These are phyloP conservation scores for Mitragyna speciosa DNA, from an alignment of 257 asterid species.

Conservation along the genomic window DNA sequence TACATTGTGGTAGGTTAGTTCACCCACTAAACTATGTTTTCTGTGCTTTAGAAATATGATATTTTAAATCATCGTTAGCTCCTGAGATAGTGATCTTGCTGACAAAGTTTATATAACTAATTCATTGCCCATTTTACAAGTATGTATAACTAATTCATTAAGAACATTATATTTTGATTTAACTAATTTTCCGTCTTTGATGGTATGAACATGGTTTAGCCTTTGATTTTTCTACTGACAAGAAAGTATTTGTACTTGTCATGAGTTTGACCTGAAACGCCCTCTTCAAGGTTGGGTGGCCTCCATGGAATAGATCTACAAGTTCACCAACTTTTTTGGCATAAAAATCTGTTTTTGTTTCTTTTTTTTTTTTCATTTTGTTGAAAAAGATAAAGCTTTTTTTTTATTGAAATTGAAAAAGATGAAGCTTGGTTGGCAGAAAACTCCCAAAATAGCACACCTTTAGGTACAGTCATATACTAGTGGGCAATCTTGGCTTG, in stretches of 20 bases:
- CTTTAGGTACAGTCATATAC: no score
- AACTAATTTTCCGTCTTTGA: background rate
- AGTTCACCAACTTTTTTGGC: background rate
- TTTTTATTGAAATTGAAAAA: no score
- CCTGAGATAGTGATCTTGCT: background rate
- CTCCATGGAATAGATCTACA: background rate
- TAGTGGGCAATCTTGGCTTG: background rate
- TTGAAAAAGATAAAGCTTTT: no score
- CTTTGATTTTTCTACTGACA: background rate
- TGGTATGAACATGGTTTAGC: background rate
- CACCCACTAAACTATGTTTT: slow-evolving; percentile 41
- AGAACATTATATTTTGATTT: background rate
- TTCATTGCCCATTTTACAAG: slow-evolving; percentile 1
- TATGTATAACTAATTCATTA: background rate
- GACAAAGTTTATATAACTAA: slow-evolving; percentile 12
- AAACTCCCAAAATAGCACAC: background rate
- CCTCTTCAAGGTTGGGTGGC: background rate
- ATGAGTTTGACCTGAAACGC: background rate
- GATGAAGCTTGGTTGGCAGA: background rate
- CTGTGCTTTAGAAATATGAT: background rate
- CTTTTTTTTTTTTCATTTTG: no score
- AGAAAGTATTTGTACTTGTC: background rate
- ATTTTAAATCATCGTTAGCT: background rate
- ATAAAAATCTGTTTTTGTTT: no score
- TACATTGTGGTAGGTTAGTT: slow-evolving; percentile 34